Conservation (phyloP, 148 eudicot genomes). For the Rhododendron kiyosumense region DNA sequence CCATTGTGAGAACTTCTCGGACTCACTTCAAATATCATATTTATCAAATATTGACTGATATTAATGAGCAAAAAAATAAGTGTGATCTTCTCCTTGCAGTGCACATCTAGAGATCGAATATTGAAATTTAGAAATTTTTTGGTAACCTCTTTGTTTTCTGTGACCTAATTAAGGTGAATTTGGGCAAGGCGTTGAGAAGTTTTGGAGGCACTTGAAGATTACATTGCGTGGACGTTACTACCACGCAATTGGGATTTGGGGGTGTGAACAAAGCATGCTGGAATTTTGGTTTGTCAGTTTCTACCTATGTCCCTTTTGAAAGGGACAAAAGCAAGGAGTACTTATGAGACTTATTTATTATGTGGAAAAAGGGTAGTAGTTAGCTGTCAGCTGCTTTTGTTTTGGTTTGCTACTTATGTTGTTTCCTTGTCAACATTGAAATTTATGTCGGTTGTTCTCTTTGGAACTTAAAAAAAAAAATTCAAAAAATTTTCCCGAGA, state of each 20-base stretch:
- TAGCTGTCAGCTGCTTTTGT: neutral
- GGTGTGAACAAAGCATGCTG: neutral
- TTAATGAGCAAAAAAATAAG: too few relatives aligned
- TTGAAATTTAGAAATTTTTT: too few relatives aligned
- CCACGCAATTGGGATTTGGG: neutral
- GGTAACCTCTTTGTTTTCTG: neutral
- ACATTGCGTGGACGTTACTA: conserved; percentile 1
- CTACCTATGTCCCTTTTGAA: neutral
- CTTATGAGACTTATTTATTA: too few relatives aligned
- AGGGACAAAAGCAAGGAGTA: too few relatives aligned
- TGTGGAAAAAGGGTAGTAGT: neutral
- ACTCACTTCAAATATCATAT: too few relatives aligned
- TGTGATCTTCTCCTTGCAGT: too few relatives aligned
- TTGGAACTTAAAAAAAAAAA: too few relatives aligned
- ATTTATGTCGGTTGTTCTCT: too few relatives aligned
- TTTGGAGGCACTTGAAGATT: neutral
- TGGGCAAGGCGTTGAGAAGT: neutral
- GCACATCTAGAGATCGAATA: too few relatives aligned
- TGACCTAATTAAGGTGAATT: neutral
- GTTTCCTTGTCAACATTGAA: too few relatives aligned
- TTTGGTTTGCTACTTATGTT: neutral
- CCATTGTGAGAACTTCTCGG: neutral
- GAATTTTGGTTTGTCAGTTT: neutral
- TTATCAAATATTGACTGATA: too few relatives aligned
- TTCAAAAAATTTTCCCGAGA: too few relatives aligned